Percentiles rank a stretch among this genome's conserved stretches.
Conservation (phyloP, 2,329 filamentous ascomycete genomes). For the Phyllachora maydis region DNA sequence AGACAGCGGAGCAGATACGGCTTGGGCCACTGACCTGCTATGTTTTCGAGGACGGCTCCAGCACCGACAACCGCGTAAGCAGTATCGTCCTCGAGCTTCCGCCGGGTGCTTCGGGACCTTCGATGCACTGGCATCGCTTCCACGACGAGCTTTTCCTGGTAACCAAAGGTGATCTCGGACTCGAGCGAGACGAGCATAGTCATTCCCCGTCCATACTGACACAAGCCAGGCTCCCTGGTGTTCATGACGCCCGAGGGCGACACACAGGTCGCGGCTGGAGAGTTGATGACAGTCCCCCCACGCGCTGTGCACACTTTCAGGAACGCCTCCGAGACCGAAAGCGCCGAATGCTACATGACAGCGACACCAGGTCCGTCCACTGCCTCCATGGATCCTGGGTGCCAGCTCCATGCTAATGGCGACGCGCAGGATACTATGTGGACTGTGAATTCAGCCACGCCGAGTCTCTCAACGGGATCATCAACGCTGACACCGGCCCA, state of each 20-base stretch:
- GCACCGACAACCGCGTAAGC: slow-evolving; percentile 13
- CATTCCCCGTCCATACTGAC: too few relatives aligned
- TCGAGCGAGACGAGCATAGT: too few relatives aligned
- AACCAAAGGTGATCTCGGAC: slow-evolving; percentile 12
- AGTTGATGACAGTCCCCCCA: slow-evolving; percentile 14
- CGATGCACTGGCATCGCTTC: slow-evolving; percentile 16
- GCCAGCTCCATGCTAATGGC: too few relatives aligned
- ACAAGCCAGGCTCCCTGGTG: slow-evolving; percentile 8
- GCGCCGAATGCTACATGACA: slow-evolving; percentile 15
- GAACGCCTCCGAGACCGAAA: slow-evolving; percentile 12
- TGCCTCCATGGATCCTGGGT: not conserved
- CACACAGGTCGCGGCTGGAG: slow-evolving; percentile 10
- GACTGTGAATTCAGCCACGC: slow-evolving; percentile 10
- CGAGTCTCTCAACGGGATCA: not conserved
- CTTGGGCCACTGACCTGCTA: slow-evolving; percentile 13
- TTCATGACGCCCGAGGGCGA: slow-evolving; percentile 13
- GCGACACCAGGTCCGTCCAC: slow-evolving; percentile 11
- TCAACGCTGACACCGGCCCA: slow-evolving; percentile 1
- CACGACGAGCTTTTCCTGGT: slow-evolving; percentile 16
- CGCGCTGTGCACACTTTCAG: slow-evolving; percentile 14
- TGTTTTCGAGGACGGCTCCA: slow-evolving; percentile 13
- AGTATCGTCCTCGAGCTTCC: slow-evolving; percentile 12
- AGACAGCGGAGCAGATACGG: slow-evolving; percentile 10
- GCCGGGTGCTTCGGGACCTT: slow-evolving; percentile 11
- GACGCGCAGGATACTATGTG: slow-evolving; percentile 14